Conservation (phyloP, 2,329 filamentous ascomycete genomes). For the Pseudodiploospora longispora region DNA sequence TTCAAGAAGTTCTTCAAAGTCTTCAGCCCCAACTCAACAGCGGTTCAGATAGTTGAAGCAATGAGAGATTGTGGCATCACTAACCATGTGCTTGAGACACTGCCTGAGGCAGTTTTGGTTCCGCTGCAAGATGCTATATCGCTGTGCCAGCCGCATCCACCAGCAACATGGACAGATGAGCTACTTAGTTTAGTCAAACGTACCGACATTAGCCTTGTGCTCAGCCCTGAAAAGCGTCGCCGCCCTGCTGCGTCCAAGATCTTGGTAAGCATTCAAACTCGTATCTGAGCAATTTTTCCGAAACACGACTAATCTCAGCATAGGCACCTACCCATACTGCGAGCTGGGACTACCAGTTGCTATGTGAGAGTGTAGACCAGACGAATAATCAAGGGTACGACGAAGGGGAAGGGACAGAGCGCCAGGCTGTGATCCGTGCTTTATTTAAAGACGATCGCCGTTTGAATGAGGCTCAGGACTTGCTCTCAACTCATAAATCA, state of each 20-base stretch:
- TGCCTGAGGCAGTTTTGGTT: conserved; percentile 76
- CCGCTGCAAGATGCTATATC: conserved; percentile 77
- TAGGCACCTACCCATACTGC: conserved; percentile 57
- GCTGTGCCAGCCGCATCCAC: conserved; percentile 76
- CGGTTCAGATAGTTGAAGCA: conserved; percentile 61
- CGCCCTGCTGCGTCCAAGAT: conserved; percentile 29
- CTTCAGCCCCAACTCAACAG: conserved; percentile 42
- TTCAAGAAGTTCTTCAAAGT: conserved; percentile 60
- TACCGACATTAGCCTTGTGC: conserved; percentile 66
- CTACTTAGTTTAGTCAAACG: conserved; percentile 71
- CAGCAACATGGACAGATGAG: conserved; percentile 63
- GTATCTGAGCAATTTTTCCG: not conserved
- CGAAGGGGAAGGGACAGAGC: conserved; percentile 74
- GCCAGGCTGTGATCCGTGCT: conserved; percentile 72
- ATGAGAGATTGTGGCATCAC: conserved; percentile 65
- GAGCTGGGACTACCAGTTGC: conserved; percentile 66
- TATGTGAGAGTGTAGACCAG: conserved; percentile 61
- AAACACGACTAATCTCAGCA: conserved; percentile 15
- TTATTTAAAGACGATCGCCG: conserved; percentile 90
- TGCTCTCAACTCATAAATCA: conserved; percentile 79
- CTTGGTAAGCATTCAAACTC: conserved; percentile 27
- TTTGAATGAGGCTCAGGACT: conserved; percentile 72
- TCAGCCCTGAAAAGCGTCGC: conserved; percentile 34
- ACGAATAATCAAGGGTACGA: conserved; percentile 55
- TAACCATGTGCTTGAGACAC: conserved; percentile 61